Percentiles rank a stretch among this genome's conserved stretches.
Evolutionary conservation across 768 basidiomycete genomes (phyloP).

Genomic region (Lactarius sp.): DNA sequence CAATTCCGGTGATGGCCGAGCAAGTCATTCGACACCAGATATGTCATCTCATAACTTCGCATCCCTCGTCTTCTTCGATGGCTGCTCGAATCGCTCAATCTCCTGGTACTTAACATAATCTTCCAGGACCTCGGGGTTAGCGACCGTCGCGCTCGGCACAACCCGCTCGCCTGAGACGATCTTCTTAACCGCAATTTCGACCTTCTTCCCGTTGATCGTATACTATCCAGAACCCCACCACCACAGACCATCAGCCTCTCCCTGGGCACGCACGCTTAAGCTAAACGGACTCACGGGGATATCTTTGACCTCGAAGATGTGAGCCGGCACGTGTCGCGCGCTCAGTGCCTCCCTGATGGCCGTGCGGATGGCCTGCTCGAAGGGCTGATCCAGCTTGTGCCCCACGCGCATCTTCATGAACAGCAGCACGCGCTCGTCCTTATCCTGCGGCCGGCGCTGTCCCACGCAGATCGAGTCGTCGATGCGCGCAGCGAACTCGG

Average conservation of each 20-base stretch:
- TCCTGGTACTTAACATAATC: slow-evolving; percentile 60
- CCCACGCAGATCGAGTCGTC: slow-evolving; percentile 75
- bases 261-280: not conserved
- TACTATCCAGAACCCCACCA: slow-evolving; percentile 41
- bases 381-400: slow-evolving; percentile 38
- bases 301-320: slow-evolving; percentile 57
- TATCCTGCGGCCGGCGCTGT: slow-evolving; percentile 48
- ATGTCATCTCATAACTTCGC: not conserved
- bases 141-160: slow-evolving; percentile 69
- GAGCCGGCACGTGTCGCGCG: slow-evolving; percentile 69
- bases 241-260: not conserved
- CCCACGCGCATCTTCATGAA: slow-evolving; percentile 64
- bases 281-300: slow-evolving; percentile 53
- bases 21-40: not conserved
- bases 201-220: slow-evolving; percentile 73
- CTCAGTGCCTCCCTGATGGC: slow-evolving; percentile 59
- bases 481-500: slow-evolving; percentile 42
- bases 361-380: slow-evolving; percentile 47
- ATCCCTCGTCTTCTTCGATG: not conserved
- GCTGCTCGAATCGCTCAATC: slow-evolving; percentile 35
- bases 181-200: slow-evolving; percentile 75
- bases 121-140: slow-evolving; percentile 62
- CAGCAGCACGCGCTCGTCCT: slow-evolving; percentile 69
- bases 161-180: slow-evolving; percentile 63
- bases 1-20: no score